Evolutionary conservation across 306 rosid genomes (phyloP).

Genomic region (Boehmeria nivea): DNA sequence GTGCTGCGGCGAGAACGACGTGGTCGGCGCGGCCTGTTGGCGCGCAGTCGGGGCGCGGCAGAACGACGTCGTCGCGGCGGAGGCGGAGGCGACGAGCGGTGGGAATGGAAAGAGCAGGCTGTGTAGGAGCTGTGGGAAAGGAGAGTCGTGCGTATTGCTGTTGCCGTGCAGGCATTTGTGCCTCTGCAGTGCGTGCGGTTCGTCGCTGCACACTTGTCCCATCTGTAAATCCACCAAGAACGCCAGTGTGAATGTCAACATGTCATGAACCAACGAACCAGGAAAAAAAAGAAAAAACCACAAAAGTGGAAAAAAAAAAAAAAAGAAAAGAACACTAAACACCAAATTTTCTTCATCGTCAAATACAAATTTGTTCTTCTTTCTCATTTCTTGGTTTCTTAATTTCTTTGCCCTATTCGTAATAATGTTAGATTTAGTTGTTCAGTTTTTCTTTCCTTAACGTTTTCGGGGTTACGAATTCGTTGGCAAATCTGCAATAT

Average conservation of each 20-base stretch:
- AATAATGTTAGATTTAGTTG: too few relatives aligned
- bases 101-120: conserved; percentile 13
- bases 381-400: background rate
- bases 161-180: conserved; percentile 94
- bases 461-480: too few relatives aligned
- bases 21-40: conserved; percentile 28
- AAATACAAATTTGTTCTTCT: conserved; percentile 16
- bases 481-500: too few relatives aligned
- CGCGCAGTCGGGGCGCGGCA: conserved; percentile 25
- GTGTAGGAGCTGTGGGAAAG: conserved; percentile 74
- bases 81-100: background rate
- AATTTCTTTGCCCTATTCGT: too few relatives aligned
- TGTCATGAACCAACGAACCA: conserved; percentile 33
- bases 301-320: background rate
- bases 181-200: conserved; percentile 71
- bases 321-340: too few relatives aligned
- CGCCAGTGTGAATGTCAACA: conserved; percentile 70
- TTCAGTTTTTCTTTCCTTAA: too few relatives aligned
- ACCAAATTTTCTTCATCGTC: background rate
- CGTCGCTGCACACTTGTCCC: conserved; percentile 70
- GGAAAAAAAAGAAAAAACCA: background rate
- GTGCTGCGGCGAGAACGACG: conserved; percentile 5
- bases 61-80: background rate
- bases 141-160: conserved; percentile 76
- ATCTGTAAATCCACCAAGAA: conserved; percentile 76